A percentile compares a stretch with the other conserved stretches of the same genome.
These are phyloP conservation scores for Daldinia vernicosa DNA, from an alignment of 495 filamentous ascomycete genomes.

Conservation along the genomic window DNA sequence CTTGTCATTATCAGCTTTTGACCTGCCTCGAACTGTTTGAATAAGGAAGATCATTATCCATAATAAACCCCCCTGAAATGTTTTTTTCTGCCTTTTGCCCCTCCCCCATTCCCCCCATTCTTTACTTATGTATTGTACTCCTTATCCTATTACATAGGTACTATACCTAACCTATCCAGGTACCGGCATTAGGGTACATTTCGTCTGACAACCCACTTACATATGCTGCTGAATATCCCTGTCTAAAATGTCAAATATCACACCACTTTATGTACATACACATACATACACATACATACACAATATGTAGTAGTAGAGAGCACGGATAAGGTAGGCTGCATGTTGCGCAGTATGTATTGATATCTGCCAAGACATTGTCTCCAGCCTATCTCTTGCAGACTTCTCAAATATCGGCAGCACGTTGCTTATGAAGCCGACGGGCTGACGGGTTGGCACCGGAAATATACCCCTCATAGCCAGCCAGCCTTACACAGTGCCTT, in stretches of 20 bases:
- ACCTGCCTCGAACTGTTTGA: neutral
- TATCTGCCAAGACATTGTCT: neutral
- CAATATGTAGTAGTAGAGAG: neutral
- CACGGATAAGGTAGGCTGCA: neutral
- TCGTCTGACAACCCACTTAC: neutral
- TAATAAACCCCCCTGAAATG: neutral
- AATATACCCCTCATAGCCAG: neutral
- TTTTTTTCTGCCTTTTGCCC: neutral
- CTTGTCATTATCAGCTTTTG: neutral
- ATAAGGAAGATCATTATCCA: neutral
- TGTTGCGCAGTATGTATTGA: neutral
- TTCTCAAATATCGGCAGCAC: neutral
- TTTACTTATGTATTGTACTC: conserved; percentile 3
- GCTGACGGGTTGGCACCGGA: neutral
- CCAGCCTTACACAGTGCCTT: neutral
- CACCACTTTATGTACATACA: neutral
- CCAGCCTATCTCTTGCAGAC: neutral
- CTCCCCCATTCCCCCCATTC: neutral
- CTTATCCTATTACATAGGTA: neutral
- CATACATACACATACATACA: too few species aligned
- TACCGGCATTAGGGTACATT: neutral
- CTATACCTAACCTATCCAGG: neutral
- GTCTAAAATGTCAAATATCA: neutral
- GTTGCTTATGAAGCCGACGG: neutral
- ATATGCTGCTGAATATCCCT: neutral